phyloP scores from a whole-genome alignment of 345 rosid genomes.

The Populus davidiana region DNA sequence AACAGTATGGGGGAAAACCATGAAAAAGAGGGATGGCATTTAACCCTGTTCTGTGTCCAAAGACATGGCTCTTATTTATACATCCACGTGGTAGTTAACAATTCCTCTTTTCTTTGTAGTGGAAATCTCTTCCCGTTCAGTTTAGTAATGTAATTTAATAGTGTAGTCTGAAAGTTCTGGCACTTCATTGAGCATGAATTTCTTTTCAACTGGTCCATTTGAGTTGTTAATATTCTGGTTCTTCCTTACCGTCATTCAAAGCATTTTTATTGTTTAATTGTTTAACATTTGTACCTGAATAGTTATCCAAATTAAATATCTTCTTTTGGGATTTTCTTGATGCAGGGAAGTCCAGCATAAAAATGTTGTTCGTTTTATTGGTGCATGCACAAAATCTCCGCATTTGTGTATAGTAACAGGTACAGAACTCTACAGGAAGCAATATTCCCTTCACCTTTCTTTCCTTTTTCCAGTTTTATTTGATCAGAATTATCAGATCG shows the following conservation, averaged over 20 bases:
- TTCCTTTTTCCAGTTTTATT: not conserved
- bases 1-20: not conserved
- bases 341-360: constrained; percentile 62
- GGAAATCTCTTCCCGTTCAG: not conserved
- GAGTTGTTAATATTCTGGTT: not conserved
- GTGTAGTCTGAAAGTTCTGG: not conserved
- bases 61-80: not conserved
- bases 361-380: constrained; percentile 66
- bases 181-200: not conserved
- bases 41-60: not conserved
- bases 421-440: constrained; percentile 11
- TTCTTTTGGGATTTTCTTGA: not conserved
- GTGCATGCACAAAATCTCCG: constrained; percentile 61
- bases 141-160: not conserved
- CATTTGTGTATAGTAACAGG: constrained; percentile 71
- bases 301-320: not conserved
- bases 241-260: not conserved
- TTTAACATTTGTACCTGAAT: not conserved
- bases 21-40: not conserved
- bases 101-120: not conserved
- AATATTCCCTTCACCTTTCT: not conserved
- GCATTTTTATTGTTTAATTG: not conserved
- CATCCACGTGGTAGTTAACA: not conserved
- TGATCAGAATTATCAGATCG: not conserved
- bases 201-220: not conserved